These are phyloP conservation scores for Phalaenopsis aphrodite DNA, from an alignment of 106 monocot genomes.

Conservation along the genomic window DNA sequence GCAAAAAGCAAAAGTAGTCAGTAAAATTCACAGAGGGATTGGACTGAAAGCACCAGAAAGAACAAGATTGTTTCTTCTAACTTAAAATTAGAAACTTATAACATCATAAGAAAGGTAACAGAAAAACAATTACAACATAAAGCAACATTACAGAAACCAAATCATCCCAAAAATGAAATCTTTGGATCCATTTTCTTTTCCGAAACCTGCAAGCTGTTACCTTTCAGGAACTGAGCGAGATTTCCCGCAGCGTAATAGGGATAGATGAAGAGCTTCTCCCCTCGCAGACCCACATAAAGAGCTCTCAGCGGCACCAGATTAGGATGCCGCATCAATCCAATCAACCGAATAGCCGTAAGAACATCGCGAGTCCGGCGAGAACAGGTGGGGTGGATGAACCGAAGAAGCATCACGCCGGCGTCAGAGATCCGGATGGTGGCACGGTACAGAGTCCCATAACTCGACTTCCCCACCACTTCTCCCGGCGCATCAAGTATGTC, in stretches of 20 bases:
- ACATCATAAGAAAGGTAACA: no score
- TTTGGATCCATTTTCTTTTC: background rate
- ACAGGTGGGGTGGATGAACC: constrained; percentile 70
- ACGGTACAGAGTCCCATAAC: constrained; percentile 69
- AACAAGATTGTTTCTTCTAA: no score
- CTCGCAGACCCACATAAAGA: constrained; percentile 73
- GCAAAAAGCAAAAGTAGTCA: no score
- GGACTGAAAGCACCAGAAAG: no score
- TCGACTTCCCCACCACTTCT: constrained; percentile 82
- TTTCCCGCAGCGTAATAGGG: constrained; percentile 62
- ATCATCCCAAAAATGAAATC: background rate
- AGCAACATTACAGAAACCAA: background rate
- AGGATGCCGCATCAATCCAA: constrained; percentile 52
- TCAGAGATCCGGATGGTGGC: constrained; percentile 16
- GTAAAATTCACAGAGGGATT: no score
- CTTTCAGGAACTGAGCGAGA: constrained; percentile 60
- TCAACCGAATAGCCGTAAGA: constrained; percentile 29
- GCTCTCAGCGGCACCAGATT: constrained; percentile 82
- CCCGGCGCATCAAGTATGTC: constrained; percentile 85
- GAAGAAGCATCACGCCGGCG: constrained; percentile 34
- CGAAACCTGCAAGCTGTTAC: constrained; percentile 15
- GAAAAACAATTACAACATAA: background rate
- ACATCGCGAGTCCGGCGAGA: constrained; percentile 38
- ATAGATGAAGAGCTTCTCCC: constrained; percentile 89
- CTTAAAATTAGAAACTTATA: background rate